Base-by-base conservation (phyloP, 768 basidiomycete genomes). In the Strobilomyces confusus region DNA sequence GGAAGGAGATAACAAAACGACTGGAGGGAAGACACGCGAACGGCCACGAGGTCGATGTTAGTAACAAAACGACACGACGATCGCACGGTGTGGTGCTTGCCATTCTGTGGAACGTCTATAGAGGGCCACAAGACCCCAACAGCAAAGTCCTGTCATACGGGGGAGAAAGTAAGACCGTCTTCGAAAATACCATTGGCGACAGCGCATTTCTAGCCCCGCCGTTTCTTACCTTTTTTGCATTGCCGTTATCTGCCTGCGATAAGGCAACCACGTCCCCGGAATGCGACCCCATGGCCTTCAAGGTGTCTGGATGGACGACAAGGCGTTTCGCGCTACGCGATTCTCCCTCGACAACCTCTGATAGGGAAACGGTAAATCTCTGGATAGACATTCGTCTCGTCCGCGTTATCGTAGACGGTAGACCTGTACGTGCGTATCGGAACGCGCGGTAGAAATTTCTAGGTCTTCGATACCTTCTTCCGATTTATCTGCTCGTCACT, bases 61-160 rank as follows among this genome's bases (percentile, higher is more conserved):
- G 50, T 37, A 36, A 51, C 34, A 13, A 14, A 19, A 48, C 42
- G 29, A 51, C 9, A 53, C 30, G 17, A 43, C 30, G 43, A 41
- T 25, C 26, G 13, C 48, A 52, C 37, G 52, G 51, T 14, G 40
- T 38, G 50, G 50, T 55, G 76, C 83, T 63, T 67, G 87, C 89
- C 73, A 55, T 82, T 79, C 48, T 75, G 76, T 25, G 81, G 64
- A 50, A 84, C 49, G 9, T 87, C 85, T 42, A 77, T 61, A 36
- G 84, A 86, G n/a, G 89, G 88, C 89, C 89, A 92, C 60, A 80
- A 77, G 43, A 83, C 71, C 6, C 89, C 90, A 49, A 90, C 73
- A 13, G 84, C 80, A 66, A 84, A 84, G 41, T 75, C 69, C 85
- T 87, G 63, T 57, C 58, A 60, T 43, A 46, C 20, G 40, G 34